Evolutionary conservation across 257 asterid species (phyloP).

Genomic region (Hygrophila difformis): DNA sequence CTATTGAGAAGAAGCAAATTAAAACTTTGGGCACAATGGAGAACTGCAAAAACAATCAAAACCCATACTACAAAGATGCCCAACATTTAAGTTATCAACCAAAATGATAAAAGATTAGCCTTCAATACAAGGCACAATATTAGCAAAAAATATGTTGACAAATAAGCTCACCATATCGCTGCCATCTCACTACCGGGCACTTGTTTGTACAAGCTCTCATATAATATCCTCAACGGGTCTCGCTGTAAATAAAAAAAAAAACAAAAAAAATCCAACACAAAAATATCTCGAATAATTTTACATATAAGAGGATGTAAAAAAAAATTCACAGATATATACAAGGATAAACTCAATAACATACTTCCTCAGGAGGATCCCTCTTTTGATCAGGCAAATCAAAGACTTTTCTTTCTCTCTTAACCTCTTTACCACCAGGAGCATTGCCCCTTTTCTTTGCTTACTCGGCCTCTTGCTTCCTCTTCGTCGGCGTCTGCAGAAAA

Average conservation of each 20-base stretch:
- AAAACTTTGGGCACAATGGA: too few relatives aligned
- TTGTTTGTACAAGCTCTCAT: constrained; percentile 61
- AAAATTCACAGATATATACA: too few relatives aligned
- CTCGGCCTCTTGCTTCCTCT: constrained; percentile 16
- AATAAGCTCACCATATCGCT: constrained; percentile 56
- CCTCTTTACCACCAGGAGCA: constrained; percentile 21
- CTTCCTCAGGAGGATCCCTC: constrained; percentile 76
- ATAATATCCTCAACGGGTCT: constrained; percentile 77
- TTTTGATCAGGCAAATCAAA: constrained; percentile 86
- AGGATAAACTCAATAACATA: constrained; percentile 18
- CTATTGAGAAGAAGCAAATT: too few relatives aligned
- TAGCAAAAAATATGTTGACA: too few relatives aligned
- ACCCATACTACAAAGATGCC: too few relatives aligned
- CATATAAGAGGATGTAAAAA: too few relatives aligned
- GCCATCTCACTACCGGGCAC: constrained; percentile 88
- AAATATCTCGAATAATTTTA: neutral
- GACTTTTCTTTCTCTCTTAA: constrained; percentile 52
- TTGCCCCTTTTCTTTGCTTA: constrained; percentile 31
- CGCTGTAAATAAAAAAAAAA: constrained; percentile 50
- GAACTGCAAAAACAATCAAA: too few relatives aligned
- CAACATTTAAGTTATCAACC: too few relatives aligned
- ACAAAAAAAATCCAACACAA: too few relatives aligned
- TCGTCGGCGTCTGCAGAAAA: too few relatives aligned
- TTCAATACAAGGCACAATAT: too few relatives aligned
- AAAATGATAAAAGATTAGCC: too few relatives aligned